phyloP scores from a whole-genome alignment of 1,284 basidiomycete species.

The Tilletia horrida region DNA sequence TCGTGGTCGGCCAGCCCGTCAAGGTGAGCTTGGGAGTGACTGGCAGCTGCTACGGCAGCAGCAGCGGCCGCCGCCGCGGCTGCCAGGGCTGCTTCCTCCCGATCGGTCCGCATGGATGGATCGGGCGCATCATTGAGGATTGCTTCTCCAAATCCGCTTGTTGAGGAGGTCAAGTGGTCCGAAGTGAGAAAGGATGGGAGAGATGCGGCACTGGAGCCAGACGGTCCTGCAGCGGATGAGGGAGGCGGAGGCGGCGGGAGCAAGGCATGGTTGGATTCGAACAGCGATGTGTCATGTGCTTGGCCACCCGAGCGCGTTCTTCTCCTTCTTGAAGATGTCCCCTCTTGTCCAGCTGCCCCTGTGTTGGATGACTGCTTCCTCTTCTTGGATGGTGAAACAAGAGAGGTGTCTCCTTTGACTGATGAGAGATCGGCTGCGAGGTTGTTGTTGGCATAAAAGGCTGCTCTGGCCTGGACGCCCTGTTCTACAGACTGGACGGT shows the following conservation, averaged over 20 bases:
- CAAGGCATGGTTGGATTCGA: no score
- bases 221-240: no score
- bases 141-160: not conserved
- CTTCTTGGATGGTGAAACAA: not conserved
- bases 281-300: not conserved
- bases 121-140: no score
- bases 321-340: not conserved
- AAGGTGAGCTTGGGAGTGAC: not conserved
- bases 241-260: no score
- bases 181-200: no score
- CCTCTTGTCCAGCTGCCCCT: not conserved
- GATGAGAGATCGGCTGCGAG: not conserved
- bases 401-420: not conserved
- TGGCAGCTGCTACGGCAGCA: not conserved
- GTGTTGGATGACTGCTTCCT: not conserved
- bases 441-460: not conserved
- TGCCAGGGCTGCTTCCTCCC: not conserved
- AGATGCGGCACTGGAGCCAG: no score
- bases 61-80: not conserved
- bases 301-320: not conserved
- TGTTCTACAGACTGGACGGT: not conserved
- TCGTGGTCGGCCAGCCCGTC: not conserved
- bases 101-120: no score
- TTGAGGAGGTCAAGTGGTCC: not conserved
- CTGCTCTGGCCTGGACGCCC: not conserved